These are phyloP conservation scores for Ricinus communis DNA, from an alignment of 345 rosid genomes.

Conservation along the genomic window DNA sequence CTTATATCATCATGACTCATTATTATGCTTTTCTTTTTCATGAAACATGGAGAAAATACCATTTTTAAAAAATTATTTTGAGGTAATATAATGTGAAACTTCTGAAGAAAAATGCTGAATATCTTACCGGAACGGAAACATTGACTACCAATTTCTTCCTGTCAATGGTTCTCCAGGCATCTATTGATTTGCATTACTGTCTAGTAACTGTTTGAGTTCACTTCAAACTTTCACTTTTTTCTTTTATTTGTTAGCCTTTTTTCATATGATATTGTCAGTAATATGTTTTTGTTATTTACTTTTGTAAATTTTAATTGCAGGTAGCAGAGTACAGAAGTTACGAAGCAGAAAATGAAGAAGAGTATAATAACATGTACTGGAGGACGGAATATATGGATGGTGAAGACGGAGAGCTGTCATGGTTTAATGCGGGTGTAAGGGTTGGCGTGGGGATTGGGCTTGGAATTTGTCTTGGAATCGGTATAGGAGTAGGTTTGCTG, in stretches of 20 bases:
- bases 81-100: neutral
- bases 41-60: neutral
- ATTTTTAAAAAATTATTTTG: neutral
- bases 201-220: no score
- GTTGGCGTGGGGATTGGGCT: slow-evolving; percentile 98
- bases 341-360: slow-evolving; percentile 62
- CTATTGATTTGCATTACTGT: no score
- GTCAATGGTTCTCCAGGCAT: no score
- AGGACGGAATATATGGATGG: slow-evolving; percentile 55
- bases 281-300: neutral
- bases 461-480: slow-evolving; percentile 82
- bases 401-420: slow-evolving; percentile 88
- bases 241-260: no score
- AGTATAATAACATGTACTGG: slow-evolving; percentile 63
- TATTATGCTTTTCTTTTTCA: neutral
- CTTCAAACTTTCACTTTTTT: no score
- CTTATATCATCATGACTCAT: neutral
- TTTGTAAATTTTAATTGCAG: slow-evolving; percentile 34
- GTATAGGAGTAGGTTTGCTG: slow-evolving; percentile 88
- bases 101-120: neutral
- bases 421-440: slow-evolving; percentile 96
- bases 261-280: neutral
- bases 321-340: slow-evolving; percentile 46
- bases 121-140: no score
- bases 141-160: no score